Evolutionary conservation across 768 basidiomycete species (phyloP), one percentile per base, ranked within the genome.

Genomic region (Ephemerocybe angulata): DNA sequence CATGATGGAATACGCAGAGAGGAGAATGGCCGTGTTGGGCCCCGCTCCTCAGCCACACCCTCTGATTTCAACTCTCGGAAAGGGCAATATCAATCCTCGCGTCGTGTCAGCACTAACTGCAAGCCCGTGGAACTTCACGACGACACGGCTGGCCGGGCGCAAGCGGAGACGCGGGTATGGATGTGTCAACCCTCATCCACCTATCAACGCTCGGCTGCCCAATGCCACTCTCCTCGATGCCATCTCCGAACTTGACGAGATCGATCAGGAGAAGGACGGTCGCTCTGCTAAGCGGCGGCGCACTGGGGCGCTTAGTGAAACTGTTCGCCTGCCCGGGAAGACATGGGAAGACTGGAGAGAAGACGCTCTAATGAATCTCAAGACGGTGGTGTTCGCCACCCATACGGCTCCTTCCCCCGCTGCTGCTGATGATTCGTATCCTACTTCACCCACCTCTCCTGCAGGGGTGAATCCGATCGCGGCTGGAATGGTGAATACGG

Each of bases 1-100:
- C 1, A 69, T 90, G 17, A 67, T 74, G 5, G 88, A 90, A 65
- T 90, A 88, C 56, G 75, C 78, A 0, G 79, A 83, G 52, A 80
- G 87, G 15, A 76, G 87, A 1, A 69, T 71, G 15, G 58, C 63
- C n/a, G 76, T 81, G 21, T 67, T 86, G n/a, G 73, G 70, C 8
- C n/a, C 22, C 7, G 24, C 47, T 11, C 27, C 47, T 4, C 47
- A 29, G 27, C 47, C n/a, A 49, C 27, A 49, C 13, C 29, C 47
- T 21, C 5, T 49, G 10, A 15, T 49, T 3, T n/a, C 15, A 15
- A 30, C 47, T 19, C 12, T 49, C 1, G 21, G 28, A 4, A 49
- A 49, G 11, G 47, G 47, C 15, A 49, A 49, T 19, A 19, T 49
- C 47, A 49, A 49, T 19, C 47, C 47, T 2, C 47, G 47, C 29